Conservation (phyloP, 2,329 filamentous ascomycete genomes). For the Diaporthe sp. region DNA sequence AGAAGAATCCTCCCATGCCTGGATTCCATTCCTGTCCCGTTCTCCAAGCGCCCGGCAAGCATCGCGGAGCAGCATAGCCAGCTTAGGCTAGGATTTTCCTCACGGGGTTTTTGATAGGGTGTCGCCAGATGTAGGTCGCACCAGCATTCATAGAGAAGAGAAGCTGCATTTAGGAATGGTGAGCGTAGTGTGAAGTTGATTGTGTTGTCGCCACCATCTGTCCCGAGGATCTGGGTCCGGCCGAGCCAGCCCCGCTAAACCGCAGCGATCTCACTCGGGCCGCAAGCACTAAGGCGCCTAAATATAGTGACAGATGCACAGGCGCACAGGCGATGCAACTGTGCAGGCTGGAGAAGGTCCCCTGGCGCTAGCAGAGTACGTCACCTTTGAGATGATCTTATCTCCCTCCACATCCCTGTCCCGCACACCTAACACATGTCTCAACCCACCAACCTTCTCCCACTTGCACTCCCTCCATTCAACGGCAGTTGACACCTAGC, state of each 20-base stretch:
- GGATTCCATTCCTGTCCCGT: background rate
- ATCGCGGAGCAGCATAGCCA: background rate
- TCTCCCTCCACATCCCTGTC: slow-evolving; percentile 26
- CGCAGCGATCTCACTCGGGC: slow-evolving; percentile 14
- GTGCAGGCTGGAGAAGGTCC: background rate
- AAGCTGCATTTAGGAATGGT: background rate
- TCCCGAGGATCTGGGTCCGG: slow-evolving; percentile 19
- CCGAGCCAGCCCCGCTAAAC: background rate
- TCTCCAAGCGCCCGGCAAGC: background rate
- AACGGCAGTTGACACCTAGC: background rate
- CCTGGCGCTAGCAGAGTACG: slow-evolving; percentile 6
- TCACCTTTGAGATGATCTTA: slow-evolving; percentile 31
- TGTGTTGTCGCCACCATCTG: background rate
- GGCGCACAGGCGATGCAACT: background rate
- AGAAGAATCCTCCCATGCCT: background rate
- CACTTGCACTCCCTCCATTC: slow-evolving; percentile 3
- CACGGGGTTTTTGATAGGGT: background rate
- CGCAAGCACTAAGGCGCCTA: slow-evolving; percentile 34
- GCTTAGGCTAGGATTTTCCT: background rate
- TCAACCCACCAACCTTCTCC: slow-evolving; percentile 15
- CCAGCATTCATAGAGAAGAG: background rate
- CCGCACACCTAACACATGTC: slow-evolving; percentile 29
- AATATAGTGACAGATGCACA: slow-evolving; percentile 15
- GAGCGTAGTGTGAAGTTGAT: background rate
- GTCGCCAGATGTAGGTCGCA: background rate